Evolutionary conservation across 2,329 filamentous ascomycete species (phyloP), one percentile per base, ranked within the genome.

Genomic region (Chaetomium sp.): DNA sequence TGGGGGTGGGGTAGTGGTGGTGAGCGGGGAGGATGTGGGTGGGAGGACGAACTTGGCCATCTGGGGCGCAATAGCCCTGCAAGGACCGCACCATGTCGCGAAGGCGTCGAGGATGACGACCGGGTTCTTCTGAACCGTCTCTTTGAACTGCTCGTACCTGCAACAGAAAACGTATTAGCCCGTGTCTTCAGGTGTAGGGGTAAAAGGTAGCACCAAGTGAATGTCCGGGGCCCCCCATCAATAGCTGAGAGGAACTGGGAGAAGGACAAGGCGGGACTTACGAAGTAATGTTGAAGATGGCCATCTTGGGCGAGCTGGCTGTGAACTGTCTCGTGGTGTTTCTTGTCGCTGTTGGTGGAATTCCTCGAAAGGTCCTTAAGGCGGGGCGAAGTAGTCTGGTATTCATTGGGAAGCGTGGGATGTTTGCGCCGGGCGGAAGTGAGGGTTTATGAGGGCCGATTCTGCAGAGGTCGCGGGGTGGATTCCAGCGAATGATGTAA

Each of bases 71-170:
- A 96, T 94, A 66, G 85, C 80, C 79, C 91, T 96, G 87, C 92
- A 97, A 58, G 92, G 92, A 58, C 90, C 91, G 78, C 92, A 97
- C 91, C 91, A 96, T 60, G 78, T 84, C 55, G 91, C 91, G 72
- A 87, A 91, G 76, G 84, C 91, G 77, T 97, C 92, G 67, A 97
- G 76, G 59, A 96, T 76, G 64, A 95, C 81, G 61, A 88, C 64
- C 36, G 67, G 67, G 55, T 73, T 62, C 57, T 66, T 65, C 48
- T 69, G 68, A 51, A 75, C 65, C 38, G 69, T 66, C 62, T 70
- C 69, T 63, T 71, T 70, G 63, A 69, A 71, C 50, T 66, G 55
- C 9, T 53, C 58, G 32, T 43, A 2, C 45, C 65, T 69, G 57
- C 50, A 27, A 9, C 14, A 9, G 8, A 7, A 38, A 6, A 4